These are phyloP conservation scores for Fusarium anguioides DNA, from an alignment of 2,329 filamentous ascomycete genomes.

Conservation along the genomic window DNA sequence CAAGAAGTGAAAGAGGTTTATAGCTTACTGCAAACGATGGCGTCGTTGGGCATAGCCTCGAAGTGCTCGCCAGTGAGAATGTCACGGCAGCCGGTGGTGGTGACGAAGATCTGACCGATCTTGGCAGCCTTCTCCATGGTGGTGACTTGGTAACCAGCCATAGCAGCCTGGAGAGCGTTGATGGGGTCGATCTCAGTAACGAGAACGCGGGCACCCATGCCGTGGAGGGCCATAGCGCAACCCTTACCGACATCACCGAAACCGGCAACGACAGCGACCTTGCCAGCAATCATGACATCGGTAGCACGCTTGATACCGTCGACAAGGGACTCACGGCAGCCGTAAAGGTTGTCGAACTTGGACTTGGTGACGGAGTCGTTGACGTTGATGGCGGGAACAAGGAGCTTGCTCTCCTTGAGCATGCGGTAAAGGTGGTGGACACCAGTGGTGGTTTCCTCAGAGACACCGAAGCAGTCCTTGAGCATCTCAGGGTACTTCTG, in stretches of 20 bases:
- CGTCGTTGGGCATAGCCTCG: slow-evolving; percentile 94
- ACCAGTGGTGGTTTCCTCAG: slow-evolving; percentile 99
- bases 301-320: slow-evolving; percentile 99
- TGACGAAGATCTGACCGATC: slow-evolving; percentile 96
- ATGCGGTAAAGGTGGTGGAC: slow-evolving; percentile 99
- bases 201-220: slow-evolving; percentile 96
- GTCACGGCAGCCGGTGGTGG: slow-evolving; percentile 98
- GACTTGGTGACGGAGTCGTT: slow-evolving; percentile 99
- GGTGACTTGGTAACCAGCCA: slow-evolving; percentile 95
- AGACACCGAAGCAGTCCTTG: slow-evolving; percentile 97
- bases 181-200: slow-evolving; percentile 98
- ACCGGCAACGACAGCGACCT: slow-evolving; percentile 96
- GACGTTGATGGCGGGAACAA: slow-evolving; percentile 98
- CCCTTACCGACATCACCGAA: slow-evolving; percentile 99
- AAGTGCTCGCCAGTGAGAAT: slow-evolving; percentile 95
- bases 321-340: slow-evolving; percentile 97
- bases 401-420: slow-evolving; percentile 89
- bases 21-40: slow-evolving; percentile 91
- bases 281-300: slow-evolving; percentile 99
- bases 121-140: slow-evolving; percentile 97
- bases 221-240: slow-evolving; percentile 93
- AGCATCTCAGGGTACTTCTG: slow-evolving; percentile 98
- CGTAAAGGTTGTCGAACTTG: slow-evolving; percentile 99
- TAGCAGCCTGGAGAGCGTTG: slow-evolving; percentile 98
- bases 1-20: slow-evolving; percentile 6